Evolutionary conservation across 805 yeast genomes (phyloP).

Genomic region (Saturnispora saitoi): DNA sequence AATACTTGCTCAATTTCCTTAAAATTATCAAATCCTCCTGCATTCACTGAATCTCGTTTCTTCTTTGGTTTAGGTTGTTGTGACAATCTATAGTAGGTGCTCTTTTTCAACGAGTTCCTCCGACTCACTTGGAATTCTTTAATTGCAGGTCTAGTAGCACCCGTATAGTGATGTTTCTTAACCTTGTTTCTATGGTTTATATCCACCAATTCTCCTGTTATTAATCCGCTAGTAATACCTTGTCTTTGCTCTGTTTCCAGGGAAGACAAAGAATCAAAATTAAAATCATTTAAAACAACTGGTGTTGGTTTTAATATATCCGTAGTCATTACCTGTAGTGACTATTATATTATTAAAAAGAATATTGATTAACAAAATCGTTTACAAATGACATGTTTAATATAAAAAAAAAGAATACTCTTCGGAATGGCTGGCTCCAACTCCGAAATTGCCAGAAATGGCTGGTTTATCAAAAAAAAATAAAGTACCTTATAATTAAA

Average conservation of each 20-base stretch:
- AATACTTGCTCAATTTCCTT: conserved; percentile 11
- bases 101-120: conserved; percentile 7
- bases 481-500: background rate
- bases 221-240: background rate
- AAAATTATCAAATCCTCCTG: conserved; percentile 2
- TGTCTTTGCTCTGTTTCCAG: background rate
- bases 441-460: conserved; percentile 5
- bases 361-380: no score
- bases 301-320: conserved; percentile 3
- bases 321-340: background rate
- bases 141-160: background rate
- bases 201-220: background rate
- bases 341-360: no score
- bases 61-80: conserved; percentile 5
- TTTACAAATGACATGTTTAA: no score
- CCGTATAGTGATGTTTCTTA: background rate
- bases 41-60: background rate
- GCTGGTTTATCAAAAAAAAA: conserved; percentile 4
- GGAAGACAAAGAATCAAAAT: conserved; percentile 7
- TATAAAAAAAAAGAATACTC: background rate
- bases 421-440: conserved; percentile 7
- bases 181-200: background rate
- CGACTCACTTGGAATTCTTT: conserved; percentile 10
- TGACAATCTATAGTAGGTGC: conserved; percentile 7
- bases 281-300: conserved; percentile 1